Evolutionary conservation across 257 asterid species (phyloP).

Genomic region (Verbascum thapsus): DNA sequence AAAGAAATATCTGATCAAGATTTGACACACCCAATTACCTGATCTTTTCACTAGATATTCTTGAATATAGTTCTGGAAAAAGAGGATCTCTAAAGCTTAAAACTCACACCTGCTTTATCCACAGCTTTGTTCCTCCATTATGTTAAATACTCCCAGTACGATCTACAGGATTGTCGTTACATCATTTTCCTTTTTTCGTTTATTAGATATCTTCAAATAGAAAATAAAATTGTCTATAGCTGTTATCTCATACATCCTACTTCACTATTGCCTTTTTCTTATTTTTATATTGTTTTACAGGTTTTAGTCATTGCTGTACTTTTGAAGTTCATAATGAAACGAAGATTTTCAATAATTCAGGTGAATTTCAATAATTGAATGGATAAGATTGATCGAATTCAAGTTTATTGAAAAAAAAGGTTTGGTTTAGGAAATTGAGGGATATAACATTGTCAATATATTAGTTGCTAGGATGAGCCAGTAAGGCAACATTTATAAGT

Average conservation of each 20-base stretch:
- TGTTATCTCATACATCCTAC: not conserved
- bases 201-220: conserved; percentile 18
- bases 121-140: not conserved
- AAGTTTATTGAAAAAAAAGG: conserved; percentile 1
- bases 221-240: conserved; percentile 12
- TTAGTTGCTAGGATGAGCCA: conserved; percentile 24
- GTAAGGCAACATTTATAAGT: conserved; percentile 23
- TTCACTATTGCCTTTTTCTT: not conserved
- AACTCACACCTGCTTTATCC: conserved; percentile 8
- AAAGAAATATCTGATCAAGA: conserved; percentile 28
- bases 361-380: conserved; percentile 44
- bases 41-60: too few relatives aligned
- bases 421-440: not conserved
- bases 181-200: not conserved
- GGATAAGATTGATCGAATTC: conserved; percentile 4
- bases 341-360: conserved; percentile 93
- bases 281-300: conserved; percentile 42
- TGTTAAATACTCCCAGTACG: conserved; percentile 5
- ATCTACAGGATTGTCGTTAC: conserved; percentile 1
- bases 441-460: conserved; percentile 16
- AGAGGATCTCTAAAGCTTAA: conserved; percentile 6
- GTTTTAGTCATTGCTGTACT: conserved; percentile 97
- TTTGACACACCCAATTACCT: not conserved
- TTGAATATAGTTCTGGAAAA: conserved; percentile 19
- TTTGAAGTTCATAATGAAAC: conserved; percentile 83